Base-by-base conservation (phyloP, 495 filamentous ascomycete species). In the Bryoglossum gracile region DNA sequence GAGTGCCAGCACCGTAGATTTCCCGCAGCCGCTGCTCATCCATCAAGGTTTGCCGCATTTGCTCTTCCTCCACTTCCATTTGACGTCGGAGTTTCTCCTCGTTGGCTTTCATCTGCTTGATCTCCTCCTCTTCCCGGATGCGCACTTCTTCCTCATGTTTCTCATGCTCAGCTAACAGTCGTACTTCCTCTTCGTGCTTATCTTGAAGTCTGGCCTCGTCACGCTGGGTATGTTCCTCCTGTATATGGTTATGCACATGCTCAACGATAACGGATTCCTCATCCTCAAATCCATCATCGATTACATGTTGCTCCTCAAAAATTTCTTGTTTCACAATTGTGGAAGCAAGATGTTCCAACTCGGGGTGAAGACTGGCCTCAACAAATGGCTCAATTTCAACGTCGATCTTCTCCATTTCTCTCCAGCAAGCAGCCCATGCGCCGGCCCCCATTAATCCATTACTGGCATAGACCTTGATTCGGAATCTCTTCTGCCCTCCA, bases 361-460 rank as follows among this genome's bases (percentile, higher is more conserved):
- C 73, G 4, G 53, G 58, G 40, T 66, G 68, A 16, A 75, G 37
- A 6, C 46, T 40, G 0, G 58, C 34, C 16, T 74, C 71, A 13
- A 78, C 68, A 24, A 72, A 63, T 10, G 88, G 81, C 47, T 83
- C 81, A 52, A 98, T 78, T 61, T 98, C 92, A 0, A 94, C 85
- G 65, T 98, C 92, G 6, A 97, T 87, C 24, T 90, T 77, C 65
- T 98, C 92, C 92, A 98, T 98, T 62, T 96, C 90, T 46, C 76
- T 82, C 92, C 92, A 98, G 25, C 86, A 89, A 13, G 89, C 87
- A 22, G 81, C 81, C 92, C 92, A 98, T 0, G 92, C 90, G 2
- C 87, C 89, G 10, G 88, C 81, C 34, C 81, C 76, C 87, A 98
- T 91, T 43, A 97, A 68, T 0, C 92, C 92, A 64, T 97, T 98